Conservation (phyloP, 2,329 filamentous ascomycete species). For the Xenoacremonium recifei region DNA sequence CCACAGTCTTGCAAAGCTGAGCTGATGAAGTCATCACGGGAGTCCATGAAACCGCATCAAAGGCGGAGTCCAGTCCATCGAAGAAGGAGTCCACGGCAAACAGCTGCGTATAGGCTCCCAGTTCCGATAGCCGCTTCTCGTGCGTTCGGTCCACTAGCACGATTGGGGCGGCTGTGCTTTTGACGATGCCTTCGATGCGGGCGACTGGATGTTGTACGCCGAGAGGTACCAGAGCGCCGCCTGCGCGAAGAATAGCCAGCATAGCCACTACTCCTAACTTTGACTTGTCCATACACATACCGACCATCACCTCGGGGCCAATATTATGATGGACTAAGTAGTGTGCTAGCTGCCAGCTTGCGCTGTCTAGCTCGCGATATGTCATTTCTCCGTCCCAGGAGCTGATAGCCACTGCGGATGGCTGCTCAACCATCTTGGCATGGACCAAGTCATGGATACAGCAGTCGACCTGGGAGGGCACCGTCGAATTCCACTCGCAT, state of each 20-base stretch:
- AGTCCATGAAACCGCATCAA: background rate
- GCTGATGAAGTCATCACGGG: background rate
- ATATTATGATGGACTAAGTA: slow-evolving; percentile 33
- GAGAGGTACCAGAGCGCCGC: slow-evolving; percentile 28
- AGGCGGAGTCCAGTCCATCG: background rate
- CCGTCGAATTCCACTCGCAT: background rate
- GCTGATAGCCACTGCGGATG: slow-evolving; percentile 34
- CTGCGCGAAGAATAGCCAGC: slow-evolving; percentile 35
- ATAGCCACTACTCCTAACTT: slow-evolving; percentile 32
- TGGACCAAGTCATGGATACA: background rate
- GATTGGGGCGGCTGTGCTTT: background rate
- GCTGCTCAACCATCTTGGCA: slow-evolving; percentile 16
- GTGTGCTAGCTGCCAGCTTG: slow-evolving; percentile 28
- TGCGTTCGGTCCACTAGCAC: background rate
- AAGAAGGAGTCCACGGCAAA: background rate
- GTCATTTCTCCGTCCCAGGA: slow-evolving; percentile 45
- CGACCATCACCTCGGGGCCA: slow-evolving; percentile 23
- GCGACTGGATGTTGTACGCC: slow-evolving; percentile 1
- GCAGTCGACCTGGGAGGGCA: background rate
- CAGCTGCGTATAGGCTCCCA: background rate
- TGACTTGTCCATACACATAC: slow-evolving; percentile 38
- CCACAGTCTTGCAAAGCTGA: background rate
- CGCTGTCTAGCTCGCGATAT: slow-evolving; percentile 37
- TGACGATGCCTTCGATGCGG: background rate
- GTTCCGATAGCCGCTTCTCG: background rate